phyloP scores from a whole-genome alignment of 495 filamentous ascomycete species.

The Aspergillus steynii region DNA sequence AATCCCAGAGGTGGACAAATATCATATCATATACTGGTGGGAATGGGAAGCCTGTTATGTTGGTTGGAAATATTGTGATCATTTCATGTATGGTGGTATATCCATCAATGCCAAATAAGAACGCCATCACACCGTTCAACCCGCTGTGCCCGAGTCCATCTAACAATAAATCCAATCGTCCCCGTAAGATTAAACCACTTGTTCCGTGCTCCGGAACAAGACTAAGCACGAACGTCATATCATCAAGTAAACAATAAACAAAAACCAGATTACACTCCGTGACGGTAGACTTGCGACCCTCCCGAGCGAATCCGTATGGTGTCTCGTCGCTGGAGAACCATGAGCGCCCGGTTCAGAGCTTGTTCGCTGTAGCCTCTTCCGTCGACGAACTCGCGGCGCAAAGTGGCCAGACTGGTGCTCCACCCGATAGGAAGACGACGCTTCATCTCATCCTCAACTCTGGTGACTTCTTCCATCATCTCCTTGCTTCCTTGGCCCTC shows the following conservation, averaged over 20 bases:
- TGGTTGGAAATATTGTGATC: neutral
- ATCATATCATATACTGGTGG: no score
- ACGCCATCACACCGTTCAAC: neutral
- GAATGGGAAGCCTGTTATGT: no score
- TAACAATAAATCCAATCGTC: neutral
- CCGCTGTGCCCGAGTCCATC: neutral
- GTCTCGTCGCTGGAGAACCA: constrained; percentile 83
- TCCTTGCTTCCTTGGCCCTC: constrained; percentile 78
- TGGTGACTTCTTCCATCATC: constrained; percentile 81
- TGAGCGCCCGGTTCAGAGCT: constrained; percentile 77
- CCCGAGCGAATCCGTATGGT: constrained; percentile 90
- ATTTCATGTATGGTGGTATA: neutral
- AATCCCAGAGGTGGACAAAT: no score
- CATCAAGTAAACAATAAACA: neutral
- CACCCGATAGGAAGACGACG: constrained; percentile 89
- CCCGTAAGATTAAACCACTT: neutral
- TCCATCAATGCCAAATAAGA: neutral
- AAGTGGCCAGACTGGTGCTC: constrained; percentile 84
- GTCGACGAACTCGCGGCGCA: constrained; percentile 88
- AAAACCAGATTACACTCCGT: constrained; percentile 49
- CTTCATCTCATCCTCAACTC: constrained; percentile 90
- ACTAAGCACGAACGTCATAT: neutral
- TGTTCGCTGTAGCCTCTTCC: constrained; percentile 84
- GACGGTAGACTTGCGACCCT: constrained; percentile 85
- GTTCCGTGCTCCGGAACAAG: no score